Evolutionary conservation across 768 basidiomycete genomes (phyloP), one percentile per base, ranked within the genome.

Genomic region (Mycena chlorophos): DNA sequence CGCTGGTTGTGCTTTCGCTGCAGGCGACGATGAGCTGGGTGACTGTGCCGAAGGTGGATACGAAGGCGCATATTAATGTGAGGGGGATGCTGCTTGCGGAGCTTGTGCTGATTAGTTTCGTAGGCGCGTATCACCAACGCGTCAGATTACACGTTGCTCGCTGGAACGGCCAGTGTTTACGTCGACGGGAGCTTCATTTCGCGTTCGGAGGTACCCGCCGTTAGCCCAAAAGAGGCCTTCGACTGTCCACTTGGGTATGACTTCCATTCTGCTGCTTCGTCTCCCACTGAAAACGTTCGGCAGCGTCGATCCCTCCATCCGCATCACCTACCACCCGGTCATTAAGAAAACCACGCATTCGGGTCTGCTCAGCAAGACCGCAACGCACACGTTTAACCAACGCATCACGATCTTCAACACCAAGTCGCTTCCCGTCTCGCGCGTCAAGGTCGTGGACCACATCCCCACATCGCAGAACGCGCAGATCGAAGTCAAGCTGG

Each of bases 131-230:
- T 85, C 53, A 77, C 75, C 65, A 85, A 85, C 57, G 75, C 75
- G 13, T 82, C 80, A 4, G 78, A 80, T 25, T 82, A 81, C 56
- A 76, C 78, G 2, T 65, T 86, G 2, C 71, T 86, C 8, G 60
- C 68, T 0, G 84, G 84, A 0, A 59, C 64, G 0, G 78, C 78
- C 0, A 80, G 75, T 56, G 73, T 84, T 0, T 85, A 82, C 62
- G 72, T 85, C 28, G 80, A 85, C 63, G 80, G 80, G 28, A 78
- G 77, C 53, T 84, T 82, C 63, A 80, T 85, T 14, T 72, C 83
- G 8, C 75, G 72, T 55, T 77, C 79, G 0, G 52, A 68, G 4
- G 68, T 85, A 4, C 72, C 73, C 1, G 57, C 69, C 13, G 74
- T 79, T 10, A 75, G 73, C 40, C 75, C 76, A 5, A 67, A 74